Evolutionary conservation across 139 green algal genomes (phyloP).

Genomic region (Chlorella sp.): DNA sequence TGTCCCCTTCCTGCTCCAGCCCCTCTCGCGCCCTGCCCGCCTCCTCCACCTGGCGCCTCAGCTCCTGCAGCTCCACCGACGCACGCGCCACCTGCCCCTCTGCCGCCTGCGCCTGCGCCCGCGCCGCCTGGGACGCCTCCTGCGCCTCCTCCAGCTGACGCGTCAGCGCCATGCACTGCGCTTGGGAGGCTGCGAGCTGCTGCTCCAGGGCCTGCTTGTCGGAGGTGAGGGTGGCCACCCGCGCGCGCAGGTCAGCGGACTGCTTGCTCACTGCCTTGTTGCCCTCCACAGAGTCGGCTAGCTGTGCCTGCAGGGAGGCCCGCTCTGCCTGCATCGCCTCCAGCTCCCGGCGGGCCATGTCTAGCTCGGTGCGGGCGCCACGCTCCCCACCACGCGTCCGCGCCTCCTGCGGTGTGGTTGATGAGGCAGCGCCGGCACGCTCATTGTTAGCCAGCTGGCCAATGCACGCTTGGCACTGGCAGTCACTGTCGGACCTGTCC

Average conservation of each 20-base stretch:
- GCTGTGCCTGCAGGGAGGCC: neutral
- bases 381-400: constrained; percentile 5
- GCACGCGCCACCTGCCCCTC: neutral
- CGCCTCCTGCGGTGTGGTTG: neutral
- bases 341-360: neutral
- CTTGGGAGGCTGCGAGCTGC: neutral
- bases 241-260: neutral
- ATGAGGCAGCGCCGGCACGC: neutral
- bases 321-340: neutral
- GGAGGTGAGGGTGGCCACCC: neutral
- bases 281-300: neutral
- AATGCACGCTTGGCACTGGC: neutral
- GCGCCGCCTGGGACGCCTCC: too few relatives aligned
- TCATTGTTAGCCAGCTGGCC: neutral
- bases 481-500: too few relatives aligned
- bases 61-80: neutral
- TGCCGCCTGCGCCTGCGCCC: neutral
- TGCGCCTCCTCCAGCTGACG: neutral
- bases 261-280: neutral
- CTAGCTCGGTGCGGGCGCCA: constrained; percentile 2
- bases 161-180: neutral
- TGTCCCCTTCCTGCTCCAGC: neutral
- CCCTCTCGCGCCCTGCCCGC: too few relatives aligned
- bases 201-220: neutral
- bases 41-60: too few relatives aligned